A percentile compares a stretch with the other conserved stretches of the same genome.
phyloP scores from a whole-genome alignment of 2,329 filamentous ascomycete species.

The Epichloe gansuensis region DNA sequence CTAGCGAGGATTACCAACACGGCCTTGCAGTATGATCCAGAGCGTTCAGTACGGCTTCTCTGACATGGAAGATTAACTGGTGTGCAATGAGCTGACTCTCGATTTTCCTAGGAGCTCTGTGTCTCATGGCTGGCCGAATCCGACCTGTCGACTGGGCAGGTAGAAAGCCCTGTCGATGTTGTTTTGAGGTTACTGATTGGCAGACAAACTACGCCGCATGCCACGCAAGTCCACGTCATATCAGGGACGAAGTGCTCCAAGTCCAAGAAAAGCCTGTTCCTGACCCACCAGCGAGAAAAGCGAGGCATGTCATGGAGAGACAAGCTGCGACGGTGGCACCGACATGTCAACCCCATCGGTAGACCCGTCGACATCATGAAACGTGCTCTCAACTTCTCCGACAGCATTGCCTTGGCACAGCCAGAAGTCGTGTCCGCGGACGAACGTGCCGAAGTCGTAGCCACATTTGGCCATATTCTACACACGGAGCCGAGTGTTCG shows the following conservation, averaged over 20 bases:
- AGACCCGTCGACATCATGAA: neutral
- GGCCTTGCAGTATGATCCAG: conserved; percentile 11
- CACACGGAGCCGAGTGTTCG: conserved; percentile 16
- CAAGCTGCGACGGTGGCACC: conserved; percentile 19
- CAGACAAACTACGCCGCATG: neutral
- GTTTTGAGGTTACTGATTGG: conserved; percentile 33
- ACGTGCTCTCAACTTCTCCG: neutral
- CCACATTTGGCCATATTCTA: conserved; percentile 40
- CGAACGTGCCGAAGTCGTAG: conserved; percentile 15
- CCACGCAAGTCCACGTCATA: conserved; percentile 11
- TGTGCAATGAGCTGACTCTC: neutral
- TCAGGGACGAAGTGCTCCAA: conserved; percentile 3
- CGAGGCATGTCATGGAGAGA: conserved; percentile 24
- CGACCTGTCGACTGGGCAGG: conserved; percentile 5
- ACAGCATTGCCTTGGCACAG: neutral
- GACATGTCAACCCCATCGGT: conserved; percentile 14
- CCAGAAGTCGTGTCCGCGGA: neutral
- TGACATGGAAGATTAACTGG: neutral
- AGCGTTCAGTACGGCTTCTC: conserved; percentile 11
- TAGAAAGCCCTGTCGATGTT: conserved; percentile 30
- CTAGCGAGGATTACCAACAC: conserved; percentile 23
- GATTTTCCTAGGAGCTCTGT: conserved; percentile 14
- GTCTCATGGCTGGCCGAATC: conserved; percentile 30
- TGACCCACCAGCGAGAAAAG: conserved; percentile 17
- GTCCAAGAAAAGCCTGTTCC: conserved; percentile 6